phyloP scores from a whole-genome alignment of 768 basidiomycete genomes.

The Termitomyces sp. region DNA sequence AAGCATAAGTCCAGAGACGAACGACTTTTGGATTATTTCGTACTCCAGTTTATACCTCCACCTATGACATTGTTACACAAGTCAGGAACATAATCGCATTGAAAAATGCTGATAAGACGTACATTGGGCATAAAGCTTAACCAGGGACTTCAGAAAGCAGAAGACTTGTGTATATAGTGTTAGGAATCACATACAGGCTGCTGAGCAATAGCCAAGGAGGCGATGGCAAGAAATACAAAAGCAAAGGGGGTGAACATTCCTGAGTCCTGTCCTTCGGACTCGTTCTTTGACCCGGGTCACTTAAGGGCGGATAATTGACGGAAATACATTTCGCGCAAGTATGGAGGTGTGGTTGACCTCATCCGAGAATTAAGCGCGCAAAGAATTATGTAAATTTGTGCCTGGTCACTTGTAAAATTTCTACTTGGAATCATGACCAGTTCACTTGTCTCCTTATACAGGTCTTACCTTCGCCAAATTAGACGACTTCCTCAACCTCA shows the following conservation, averaged over 20 bases:
- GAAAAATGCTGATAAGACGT: background rate
- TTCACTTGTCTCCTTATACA: conserved; percentile 31
- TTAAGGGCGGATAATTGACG: conserved; percentile 3
- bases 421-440: background rate
- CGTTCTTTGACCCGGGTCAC: background rate
- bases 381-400: background rate
- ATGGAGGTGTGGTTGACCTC: background rate
- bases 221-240: conserved; percentile 6
- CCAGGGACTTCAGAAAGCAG: background rate
- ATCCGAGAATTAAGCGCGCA: conserved; percentile 4
- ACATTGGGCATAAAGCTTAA: conserved; percentile 17
- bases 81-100: background rate
- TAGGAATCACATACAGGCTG: conserved; percentile 15
- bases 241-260: conserved; percentile 14
- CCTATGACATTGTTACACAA: conserved; percentile 5
- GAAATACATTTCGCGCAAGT: background rate
- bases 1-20: background rate
- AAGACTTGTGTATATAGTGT: background rate
- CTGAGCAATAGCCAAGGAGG: conserved; percentile 16
- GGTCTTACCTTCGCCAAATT: conserved; percentile 36
- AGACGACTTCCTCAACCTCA: conserved; percentile 36
- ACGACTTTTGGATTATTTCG: background rate
- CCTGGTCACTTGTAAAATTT: no score
- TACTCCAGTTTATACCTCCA: conserved; percentile 22
- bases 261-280: background rate